Evolutionary conservation across 768 basidiomycete genomes (phyloP), one percentile per base, ranked within the genome.

Genomic region (Fomitopsis serialis): DNA sequence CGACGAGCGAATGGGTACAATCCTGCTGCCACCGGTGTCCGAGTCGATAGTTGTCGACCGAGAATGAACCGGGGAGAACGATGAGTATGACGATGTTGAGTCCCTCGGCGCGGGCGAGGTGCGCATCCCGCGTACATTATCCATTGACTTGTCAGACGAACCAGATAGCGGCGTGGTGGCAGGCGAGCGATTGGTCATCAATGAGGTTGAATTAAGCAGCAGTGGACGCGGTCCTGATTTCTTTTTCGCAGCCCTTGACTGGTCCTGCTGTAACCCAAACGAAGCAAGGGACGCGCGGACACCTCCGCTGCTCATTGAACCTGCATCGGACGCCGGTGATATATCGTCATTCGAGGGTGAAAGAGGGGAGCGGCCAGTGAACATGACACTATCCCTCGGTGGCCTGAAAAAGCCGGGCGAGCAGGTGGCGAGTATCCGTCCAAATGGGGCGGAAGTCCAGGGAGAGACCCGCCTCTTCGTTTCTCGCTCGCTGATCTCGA

Each of bases 41-140:
- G 83, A 83, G 42, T 85, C 84, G 59, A 74, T 54, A 12, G 71
- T 65, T 69, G 25, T 70, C 17, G 44, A 42, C 15, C 67, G 68
- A 45, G 58, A 59, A 50, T 83, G 83, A 12, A 81, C 77, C 2
- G 79, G 78, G 2, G 84, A 84, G 17, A 84, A 57, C 1, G 87
- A 86, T 1, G 85, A 85, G 1, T 76, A 62, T 1, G 85, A 83
- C 9, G 88, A 89, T 59, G 78, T 70, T 1, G 86, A 88, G 49
- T 74, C 78, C 27, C 77, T 74, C 60, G 74, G 75, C 24, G 77
- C 57, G 22, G 65, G 61, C 19, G 54, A 50, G 1, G 59, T 57
- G 3, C 61, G 59, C 52, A 59, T 62, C 34, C 55, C 54, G 17
- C 62, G 61, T 42, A 61, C 55, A 11, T 58, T 52, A 25, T 58